Percentiles rank a stretch among this genome's conserved stretches.
These are phyloP conservation scores for Pseudozyma sp. DNA, from an alignment of 1,284 basidiomycete species.

Conservation along the genomic window DNA sequence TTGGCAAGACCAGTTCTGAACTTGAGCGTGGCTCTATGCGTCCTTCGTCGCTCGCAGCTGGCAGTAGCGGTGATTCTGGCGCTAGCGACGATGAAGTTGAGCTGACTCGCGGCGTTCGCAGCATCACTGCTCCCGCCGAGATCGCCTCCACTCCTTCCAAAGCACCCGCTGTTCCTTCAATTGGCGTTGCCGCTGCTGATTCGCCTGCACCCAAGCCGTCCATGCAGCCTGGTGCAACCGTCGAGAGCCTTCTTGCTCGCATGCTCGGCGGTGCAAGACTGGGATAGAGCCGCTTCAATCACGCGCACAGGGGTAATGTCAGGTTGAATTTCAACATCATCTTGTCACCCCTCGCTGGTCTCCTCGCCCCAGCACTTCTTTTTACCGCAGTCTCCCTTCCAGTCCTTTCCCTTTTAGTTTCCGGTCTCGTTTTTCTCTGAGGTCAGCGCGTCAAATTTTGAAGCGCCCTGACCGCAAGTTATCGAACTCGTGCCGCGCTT, in stretches of 20 bases:
- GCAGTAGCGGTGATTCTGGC: constrained; percentile 36
- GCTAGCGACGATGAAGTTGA: constrained; percentile 45
- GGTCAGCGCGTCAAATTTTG: constrained; percentile 54
- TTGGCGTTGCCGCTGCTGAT: constrained; percentile 16
- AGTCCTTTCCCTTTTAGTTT: neutral
- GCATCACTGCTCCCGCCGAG: constrained; percentile 53
- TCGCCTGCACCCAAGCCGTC: constrained; percentile 32
- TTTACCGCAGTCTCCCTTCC: neutral
- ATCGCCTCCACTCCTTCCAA: constrained; percentile 34
- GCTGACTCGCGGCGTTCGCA: constrained; percentile 36
- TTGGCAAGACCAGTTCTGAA: constrained; percentile 42
- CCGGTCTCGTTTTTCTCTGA: constrained; percentile 4
- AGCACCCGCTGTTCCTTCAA: constrained; percentile 16
- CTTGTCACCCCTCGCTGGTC: neutral
- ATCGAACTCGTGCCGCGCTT: neutral
- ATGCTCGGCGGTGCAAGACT: constrained; percentile 52
- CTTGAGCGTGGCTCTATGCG: constrained; percentile 23
- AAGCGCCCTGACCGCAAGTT: constrained; percentile 51
- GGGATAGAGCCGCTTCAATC: constrained; percentile 3
- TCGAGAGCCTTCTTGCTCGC: constrained; percentile 55
- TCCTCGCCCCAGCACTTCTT: neutral
- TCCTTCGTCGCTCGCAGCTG: constrained; percentile 32
- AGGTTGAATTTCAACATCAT: no score
- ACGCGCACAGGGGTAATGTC: no score
- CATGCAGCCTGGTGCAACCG: constrained; percentile 48